Evolutionary conservation across 139 green algal genomes (phyloP).

Genomic region (Edaphochlamys debaryana): DNA sequence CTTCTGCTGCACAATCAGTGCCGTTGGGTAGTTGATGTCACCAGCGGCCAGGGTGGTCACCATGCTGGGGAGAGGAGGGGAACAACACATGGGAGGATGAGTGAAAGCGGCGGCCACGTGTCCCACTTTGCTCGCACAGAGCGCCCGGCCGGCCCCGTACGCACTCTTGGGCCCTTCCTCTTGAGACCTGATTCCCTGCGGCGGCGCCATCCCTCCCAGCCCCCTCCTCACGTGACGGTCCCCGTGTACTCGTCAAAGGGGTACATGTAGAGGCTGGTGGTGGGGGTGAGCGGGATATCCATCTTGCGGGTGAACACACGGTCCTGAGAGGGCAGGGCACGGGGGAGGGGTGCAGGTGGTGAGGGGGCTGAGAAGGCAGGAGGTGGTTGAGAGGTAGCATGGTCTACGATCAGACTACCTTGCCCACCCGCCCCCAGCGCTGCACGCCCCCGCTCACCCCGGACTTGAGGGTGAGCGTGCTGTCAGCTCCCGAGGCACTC

Average conservation of each 20-base stretch:
- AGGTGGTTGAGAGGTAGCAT: background rate
- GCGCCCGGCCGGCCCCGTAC: no score
- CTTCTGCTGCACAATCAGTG: background rate
- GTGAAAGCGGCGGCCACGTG: no score
- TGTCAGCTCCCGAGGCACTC: background rate
- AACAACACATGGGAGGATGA: no score
- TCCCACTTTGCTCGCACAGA: no score
- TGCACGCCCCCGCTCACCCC: background rate
- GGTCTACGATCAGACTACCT: background rate
- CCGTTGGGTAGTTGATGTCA: background rate
- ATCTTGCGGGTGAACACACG: background rate
- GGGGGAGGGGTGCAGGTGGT: background rate
- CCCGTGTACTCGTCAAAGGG: background rate
- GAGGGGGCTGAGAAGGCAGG: background rate
- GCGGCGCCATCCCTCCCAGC: no score
- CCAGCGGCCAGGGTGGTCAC: background rate
- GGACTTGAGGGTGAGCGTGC: background rate
- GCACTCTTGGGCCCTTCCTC: no score
- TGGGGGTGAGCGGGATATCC: background rate
- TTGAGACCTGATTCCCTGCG: no score
- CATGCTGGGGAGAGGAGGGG: background rate
- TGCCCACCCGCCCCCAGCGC: no score
- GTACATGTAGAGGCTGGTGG: background rate
- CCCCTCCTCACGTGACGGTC: background rate
- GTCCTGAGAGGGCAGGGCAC: background rate